Conservation (phyloP, 2,329 filamentous ascomycete genomes). For the Lasiodiplodia sp. region DNA sequence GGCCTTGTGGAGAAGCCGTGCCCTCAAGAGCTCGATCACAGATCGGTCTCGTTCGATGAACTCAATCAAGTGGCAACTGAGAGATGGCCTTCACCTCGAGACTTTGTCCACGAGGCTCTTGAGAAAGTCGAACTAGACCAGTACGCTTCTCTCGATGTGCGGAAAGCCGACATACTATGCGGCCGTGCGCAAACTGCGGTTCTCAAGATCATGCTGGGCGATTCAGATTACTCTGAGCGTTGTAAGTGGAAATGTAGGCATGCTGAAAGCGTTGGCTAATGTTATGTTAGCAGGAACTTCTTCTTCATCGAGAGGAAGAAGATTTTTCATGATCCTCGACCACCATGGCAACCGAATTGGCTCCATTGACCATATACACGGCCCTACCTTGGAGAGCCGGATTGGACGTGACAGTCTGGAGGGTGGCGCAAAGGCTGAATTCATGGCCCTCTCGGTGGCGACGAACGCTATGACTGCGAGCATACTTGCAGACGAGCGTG, state of each 20-base stretch:
- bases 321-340: neutral
- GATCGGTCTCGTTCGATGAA: neutral
- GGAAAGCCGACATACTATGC: neutral
- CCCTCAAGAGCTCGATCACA: neutral
- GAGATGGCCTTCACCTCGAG: neutral
- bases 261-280: accelerated
- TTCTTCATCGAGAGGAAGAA: neutral
- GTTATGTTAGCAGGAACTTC: neutral
- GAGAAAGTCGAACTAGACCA: neutral
- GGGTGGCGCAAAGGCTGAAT: neutral
- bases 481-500: neutral
- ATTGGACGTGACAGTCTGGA: neutral
- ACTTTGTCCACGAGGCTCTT: neutral
- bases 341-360: neutral
- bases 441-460: neutral
- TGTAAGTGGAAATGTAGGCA: neutral
- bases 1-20: neutral
- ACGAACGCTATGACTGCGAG: neutral
- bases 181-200: neutral
- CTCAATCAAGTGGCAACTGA: neutral
- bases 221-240: neutral
- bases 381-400: neutral
- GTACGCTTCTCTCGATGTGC: neutral
- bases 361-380: neutral
- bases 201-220: neutral